Percentiles rank a stretch among this genome's conserved stretches.
Conservation (phyloP, 148 eudicot species). For the Rhododendron mucronatum region DNA sequence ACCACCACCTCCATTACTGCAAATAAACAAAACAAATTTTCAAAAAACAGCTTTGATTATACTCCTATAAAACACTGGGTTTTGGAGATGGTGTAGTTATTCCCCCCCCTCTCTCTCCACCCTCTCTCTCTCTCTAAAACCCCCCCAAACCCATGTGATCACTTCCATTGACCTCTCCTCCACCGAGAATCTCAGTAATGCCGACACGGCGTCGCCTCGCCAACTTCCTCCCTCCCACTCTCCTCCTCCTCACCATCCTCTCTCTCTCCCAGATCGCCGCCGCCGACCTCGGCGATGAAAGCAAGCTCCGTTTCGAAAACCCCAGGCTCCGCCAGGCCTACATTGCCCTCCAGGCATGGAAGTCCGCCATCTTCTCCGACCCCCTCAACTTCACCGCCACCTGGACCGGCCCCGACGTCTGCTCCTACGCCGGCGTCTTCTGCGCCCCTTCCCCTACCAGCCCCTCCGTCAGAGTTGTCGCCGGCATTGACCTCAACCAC, state of each 20-base stretch:
- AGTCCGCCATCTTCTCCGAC: conserved; percentile 68
- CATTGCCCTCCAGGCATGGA: conserved; percentile 88
- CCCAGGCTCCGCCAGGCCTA: conserved; percentile 54
- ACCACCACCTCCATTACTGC: too few species aligned
- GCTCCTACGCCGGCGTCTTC: conserved; percentile 68
- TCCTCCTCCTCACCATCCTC: conserved; percentile 9
- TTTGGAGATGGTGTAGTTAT: too few species aligned
- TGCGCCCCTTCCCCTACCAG: conserved; percentile 45
- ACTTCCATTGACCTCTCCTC: too few species aligned
- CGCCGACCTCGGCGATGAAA: conserved; percentile 1
- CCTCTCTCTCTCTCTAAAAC: too few species aligned
- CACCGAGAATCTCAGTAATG: too few species aligned
- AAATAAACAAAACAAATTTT: too few species aligned
- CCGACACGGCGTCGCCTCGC: too few species aligned
- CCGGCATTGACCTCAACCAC: conserved; percentile 86
- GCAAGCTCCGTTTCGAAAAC: conserved; percentile 44
- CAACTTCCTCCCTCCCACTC: too few species aligned
- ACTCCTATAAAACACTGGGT: too few species aligned
- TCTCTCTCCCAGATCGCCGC: conserved; percentile 13
- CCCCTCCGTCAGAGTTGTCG: conserved; percentile 48
- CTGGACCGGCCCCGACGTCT: conserved; percentile 78
- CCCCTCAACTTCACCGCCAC: conserved; percentile 74
- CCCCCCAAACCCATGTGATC: too few species aligned
- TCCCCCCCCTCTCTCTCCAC: too few species aligned
- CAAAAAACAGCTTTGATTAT: too few species aligned